These are phyloP conservation scores for Linnemannia exigua DNA, from an alignment of 192 early-diverging fungal genomes.

Conservation along the genomic window DNA sequence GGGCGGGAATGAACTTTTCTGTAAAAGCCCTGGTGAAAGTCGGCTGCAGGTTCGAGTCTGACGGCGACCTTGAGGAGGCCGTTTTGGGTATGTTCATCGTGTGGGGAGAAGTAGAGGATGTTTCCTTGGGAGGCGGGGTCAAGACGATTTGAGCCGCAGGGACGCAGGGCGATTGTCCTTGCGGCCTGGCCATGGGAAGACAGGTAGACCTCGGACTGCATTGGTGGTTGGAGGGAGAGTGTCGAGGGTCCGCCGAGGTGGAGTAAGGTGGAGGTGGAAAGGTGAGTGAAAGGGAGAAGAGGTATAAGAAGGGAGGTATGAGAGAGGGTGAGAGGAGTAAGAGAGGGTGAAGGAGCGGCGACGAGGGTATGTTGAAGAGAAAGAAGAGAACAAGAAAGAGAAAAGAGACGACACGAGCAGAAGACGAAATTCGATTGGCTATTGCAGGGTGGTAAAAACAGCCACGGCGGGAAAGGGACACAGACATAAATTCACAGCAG, in stretches of 20 bases:
- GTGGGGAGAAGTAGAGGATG: constrained; percentile 32
- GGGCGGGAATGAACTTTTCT: constrained; percentile 59
- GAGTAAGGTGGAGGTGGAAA: not conserved
- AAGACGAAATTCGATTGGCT: too few species aligned
- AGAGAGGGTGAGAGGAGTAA: not conserved
- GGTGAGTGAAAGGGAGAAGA: not conserved
- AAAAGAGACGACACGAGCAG: too few species aligned
- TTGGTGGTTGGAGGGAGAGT: too few species aligned
- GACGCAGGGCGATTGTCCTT: constrained; percentile 40
- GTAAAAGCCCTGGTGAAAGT: constrained; percentile 58
- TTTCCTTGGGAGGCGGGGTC: constrained; percentile 17
- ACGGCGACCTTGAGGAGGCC: constrained; percentile 51
- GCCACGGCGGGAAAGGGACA: too few species aligned
- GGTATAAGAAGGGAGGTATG: not conserved
- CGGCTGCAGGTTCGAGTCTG: constrained; percentile 42
- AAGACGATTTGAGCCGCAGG: constrained; percentile 22
- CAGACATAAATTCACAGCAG: too few species aligned
- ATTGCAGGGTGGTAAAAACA: too few species aligned
- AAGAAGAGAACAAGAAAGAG: not conserved
- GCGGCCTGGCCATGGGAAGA: constrained; percentile 10
- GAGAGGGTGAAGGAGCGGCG: too few species aligned
- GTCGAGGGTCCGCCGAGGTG: too few species aligned
- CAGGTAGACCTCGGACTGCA: constrained; percentile 54
- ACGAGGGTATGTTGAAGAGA: too few species aligned
- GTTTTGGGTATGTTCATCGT: constrained; percentile 19